A percentile compares a stretch with the other conserved stretches of the same genome.
Conservation (phyloP, 208 protist genomes). For the Leptomonas pyrrhocoris region DNA sequence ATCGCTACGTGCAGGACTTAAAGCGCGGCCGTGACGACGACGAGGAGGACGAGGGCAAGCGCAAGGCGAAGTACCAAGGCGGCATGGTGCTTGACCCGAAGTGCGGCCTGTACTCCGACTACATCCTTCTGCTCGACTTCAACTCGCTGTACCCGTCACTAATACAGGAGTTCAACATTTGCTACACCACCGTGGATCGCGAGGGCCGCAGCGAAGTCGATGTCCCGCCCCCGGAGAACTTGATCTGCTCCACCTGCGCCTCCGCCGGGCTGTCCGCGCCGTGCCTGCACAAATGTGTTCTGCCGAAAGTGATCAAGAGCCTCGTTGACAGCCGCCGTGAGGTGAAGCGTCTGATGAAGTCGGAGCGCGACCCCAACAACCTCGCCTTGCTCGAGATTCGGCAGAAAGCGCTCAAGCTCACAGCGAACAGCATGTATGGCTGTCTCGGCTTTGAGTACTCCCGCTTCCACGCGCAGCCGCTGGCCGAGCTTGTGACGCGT, state of each 20-base stretch:
- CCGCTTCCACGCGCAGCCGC: constrained; percentile 98
- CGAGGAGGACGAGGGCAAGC: constrained; percentile 71
- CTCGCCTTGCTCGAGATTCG: constrained; percentile 95
- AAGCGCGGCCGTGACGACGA: constrained; percentile 72
- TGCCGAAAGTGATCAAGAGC: constrained; percentile 95
- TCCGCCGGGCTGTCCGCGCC: constrained; percentile 54
- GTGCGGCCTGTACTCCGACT: constrained; percentile 98
- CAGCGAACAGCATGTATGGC: constrained; percentile 99
- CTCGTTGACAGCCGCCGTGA: constrained; percentile 94
- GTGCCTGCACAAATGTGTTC: constrained; percentile 88
- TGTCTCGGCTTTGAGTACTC: constrained; percentile 99
- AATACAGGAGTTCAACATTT: constrained; percentile 99
- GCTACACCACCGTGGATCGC: constrained; percentile 98
- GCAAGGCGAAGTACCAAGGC: constrained; percentile 92
- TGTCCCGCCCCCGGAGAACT: constrained; percentile 70
- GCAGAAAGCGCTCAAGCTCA: constrained; percentile 98
- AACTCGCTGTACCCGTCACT: constrained; percentile 99
- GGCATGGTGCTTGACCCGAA: constrained; percentile 98
- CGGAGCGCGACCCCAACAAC: constrained; percentile 80
- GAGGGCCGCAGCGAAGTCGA: constrained; percentile 39
- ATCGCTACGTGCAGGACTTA: constrained; percentile 84
- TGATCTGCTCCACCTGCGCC: constrained; percentile 81
- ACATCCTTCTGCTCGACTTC: constrained; percentile 99
- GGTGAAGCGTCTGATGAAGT: constrained; percentile 95
- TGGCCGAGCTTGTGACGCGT: constrained; percentile 98